These are phyloP conservation scores for Globisporangium solare DNA, from an alignment of 352 stramenopile genomes.

Conservation along the genomic window DNA sequence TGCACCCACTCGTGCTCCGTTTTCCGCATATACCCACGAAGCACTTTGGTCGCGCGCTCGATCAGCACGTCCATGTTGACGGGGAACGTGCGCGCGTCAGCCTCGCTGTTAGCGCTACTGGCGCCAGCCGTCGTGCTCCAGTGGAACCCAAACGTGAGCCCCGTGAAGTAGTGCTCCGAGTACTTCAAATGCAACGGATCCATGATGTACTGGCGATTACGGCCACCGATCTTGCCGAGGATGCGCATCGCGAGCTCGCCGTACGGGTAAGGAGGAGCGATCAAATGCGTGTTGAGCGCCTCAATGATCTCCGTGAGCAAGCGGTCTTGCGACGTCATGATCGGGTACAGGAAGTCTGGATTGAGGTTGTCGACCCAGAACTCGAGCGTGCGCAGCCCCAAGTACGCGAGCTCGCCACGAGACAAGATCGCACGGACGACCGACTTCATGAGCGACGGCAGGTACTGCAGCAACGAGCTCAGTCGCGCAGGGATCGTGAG, in stretches of 20 bases:
- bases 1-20: conserved; percentile 45
- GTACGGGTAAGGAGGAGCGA: conserved; percentile 96
- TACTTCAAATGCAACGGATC: conserved; percentile 69
- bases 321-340: conserved; percentile 88
- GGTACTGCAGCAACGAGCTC: conserved; percentile 95
- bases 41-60: conserved; percentile 34
- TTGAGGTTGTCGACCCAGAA: conserved; percentile 99
- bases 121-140: conserved; percentile 24
- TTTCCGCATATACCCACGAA: conserved; percentile 61
- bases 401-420: conserved; percentile 93
- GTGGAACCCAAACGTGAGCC: conserved; percentile 48
- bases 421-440: conserved; percentile 94
- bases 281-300: conserved; percentile 93
- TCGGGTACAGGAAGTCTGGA: conserved; percentile 94
- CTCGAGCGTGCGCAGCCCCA: conserved; percentile 94
- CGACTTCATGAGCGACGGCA: conserved; percentile 95
- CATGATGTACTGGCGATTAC: conserved; percentile 88
- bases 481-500: conserved; percentile 95
- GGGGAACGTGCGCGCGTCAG: conserved; percentile 20
- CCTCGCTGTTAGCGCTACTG: conserved; percentile 10
- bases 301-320: conserved; percentile 94
- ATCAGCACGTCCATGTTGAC: conserved; percentile 66
- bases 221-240: conserved; percentile 96
- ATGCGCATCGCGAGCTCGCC: conserved; percentile 94
- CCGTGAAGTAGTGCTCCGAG: conserved; percentile 34